phyloP scores from a whole-genome alignment of 2,329 filamentous ascomycete species.

The Aspergillus clavatus region DNA sequence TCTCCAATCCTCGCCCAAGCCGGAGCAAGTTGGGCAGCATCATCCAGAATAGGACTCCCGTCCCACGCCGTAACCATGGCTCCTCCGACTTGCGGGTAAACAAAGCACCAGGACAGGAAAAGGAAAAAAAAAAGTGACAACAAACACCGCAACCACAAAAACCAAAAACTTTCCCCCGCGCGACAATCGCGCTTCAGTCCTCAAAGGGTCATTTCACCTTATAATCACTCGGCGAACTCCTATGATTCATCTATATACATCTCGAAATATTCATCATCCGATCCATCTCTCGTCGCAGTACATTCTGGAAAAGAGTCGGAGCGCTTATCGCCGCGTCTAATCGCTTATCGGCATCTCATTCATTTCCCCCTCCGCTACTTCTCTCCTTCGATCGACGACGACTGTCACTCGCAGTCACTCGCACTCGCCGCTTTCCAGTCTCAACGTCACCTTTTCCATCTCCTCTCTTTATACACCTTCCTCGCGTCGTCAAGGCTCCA shows the following conservation, averaged over 20 bases:
- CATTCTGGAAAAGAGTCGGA: conserved; percentile 1
- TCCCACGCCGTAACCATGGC: conserved; percentile 5
- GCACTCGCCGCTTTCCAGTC: conserved; percentile 9
- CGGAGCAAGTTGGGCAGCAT: neutral
- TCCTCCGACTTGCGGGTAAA: conserved; percentile 11
- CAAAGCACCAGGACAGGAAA: too few species aligned
- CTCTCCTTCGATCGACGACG: neutral
- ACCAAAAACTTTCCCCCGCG: neutral
- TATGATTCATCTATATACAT: neutral
- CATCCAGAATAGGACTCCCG: neutral
- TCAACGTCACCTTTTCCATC: neutral
- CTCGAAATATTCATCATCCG: neutral
- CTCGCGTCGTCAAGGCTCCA: conserved; percentile 3
- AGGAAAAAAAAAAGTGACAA: conserved; percentile 9
- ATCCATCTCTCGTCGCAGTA: too few species aligned
- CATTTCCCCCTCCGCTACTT: neutral
- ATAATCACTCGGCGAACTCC: neutral
- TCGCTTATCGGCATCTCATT: conserved; percentile 17
- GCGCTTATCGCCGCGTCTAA: conserved; percentile 20
- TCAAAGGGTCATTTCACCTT: neutral
- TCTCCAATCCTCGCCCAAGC: neutral
- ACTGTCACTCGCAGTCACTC: too few species aligned
- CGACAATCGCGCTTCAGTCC: neutral
- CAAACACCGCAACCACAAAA: too few species aligned
- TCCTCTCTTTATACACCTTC: conserved; percentile 1